Conservation (phyloP, 2,329 filamentous ascomycete genomes). For the Fusarium abutilonis region DNA sequence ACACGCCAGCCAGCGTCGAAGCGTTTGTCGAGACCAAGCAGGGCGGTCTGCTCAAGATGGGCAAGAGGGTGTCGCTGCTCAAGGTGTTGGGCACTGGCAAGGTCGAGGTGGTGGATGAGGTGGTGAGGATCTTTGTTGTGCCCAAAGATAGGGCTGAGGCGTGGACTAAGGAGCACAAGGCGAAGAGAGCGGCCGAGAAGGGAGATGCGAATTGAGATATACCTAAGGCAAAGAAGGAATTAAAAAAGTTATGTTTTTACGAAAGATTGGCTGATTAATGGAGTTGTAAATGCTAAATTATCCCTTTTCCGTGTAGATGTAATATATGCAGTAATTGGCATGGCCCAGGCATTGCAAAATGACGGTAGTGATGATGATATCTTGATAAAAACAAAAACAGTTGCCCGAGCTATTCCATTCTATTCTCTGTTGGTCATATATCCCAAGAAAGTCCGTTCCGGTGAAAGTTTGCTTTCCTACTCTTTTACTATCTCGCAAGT, state of each 20-base stretch:
- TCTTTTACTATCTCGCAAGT: neutral
- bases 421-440: slow-evolving; percentile 35
- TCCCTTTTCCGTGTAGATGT: neutral
- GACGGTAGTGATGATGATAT: neutral
- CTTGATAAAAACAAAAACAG: slow-evolving; percentile 11
- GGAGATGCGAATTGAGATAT: slow-evolving; percentile 33
- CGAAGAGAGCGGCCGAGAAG: slow-evolving; percentile 67
- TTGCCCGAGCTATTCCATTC: slow-evolving; percentile 29
- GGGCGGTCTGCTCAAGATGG: slow-evolving; percentile 87
- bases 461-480: neutral
- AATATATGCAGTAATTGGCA: slow-evolving; percentile 11
- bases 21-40: slow-evolving; percentile 86
- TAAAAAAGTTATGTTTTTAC: slow-evolving; percentile 22
- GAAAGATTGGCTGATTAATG: slow-evolving; percentile 1
- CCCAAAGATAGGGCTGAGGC: slow-evolving; percentile 72
- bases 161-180: slow-evolving; percentile 91
- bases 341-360: neutral
- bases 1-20: slow-evolving; percentile 74
- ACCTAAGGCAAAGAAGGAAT: slow-evolving; percentile 5
- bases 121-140: slow-evolving; percentile 85
- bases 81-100: slow-evolving; percentile 80
- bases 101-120: slow-evolving; percentile 86
- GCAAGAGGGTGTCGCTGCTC: slow-evolving; percentile 81
- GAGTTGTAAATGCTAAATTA: slow-evolving; percentile 20
- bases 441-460: slow-evolving; percentile 9